Evolutionary conservation across 495 filamentous ascomycete species (phyloP), one percentile per base, ranked within the genome.

Genomic region (Penicillium paradoxum): DNA sequence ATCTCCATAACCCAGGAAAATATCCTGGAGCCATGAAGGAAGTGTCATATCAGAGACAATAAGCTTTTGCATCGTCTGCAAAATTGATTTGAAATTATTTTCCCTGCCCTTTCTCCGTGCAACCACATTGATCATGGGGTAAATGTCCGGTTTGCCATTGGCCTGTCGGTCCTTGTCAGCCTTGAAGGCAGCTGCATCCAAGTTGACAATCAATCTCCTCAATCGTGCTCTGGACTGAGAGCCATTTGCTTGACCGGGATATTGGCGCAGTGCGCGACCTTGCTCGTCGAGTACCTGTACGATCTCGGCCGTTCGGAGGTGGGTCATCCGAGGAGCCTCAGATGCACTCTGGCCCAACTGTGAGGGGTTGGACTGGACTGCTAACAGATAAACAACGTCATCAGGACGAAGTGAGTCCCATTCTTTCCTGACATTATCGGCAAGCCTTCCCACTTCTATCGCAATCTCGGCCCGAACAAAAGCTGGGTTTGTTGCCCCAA

Each of bases 1-100:
- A 68, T 97, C 90, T 21, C 95, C 93, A 72, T 92, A 96, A 6
- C 93, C 93, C 14, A 99, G 79, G 72, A 99, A 97, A 6, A 97
- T 91, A 49, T 97, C 93, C 60, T 95, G 89, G 27, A 99, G 74
- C 93, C 93, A 99, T 11, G 86, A 79, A 3, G 95, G 90, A 36
- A 96, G 80, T 7, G 89, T 84, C 21, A 95, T 83, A 54, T 96
- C 88, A 2, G 91, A 89, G 24, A 96, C 78, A 4, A 89, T 85
- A 22, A 99, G 80, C 43, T 83, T 88, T 61, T 85, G 85, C 63
- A 99, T 93, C 0, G 91, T 95, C 53, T 96, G 87, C 15, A 99
- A 75, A 17, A 97, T 85, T 9, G 91, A 84, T 62, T 90, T 97
- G 80, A 97, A 99, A 67, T 97, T 99, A 66, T 99, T 99, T 65